These are phyloP conservation scores for Xylaria sp. DNA, from an alignment of 2,329 filamentous ascomycete genomes.

Conservation along the genomic window DNA sequence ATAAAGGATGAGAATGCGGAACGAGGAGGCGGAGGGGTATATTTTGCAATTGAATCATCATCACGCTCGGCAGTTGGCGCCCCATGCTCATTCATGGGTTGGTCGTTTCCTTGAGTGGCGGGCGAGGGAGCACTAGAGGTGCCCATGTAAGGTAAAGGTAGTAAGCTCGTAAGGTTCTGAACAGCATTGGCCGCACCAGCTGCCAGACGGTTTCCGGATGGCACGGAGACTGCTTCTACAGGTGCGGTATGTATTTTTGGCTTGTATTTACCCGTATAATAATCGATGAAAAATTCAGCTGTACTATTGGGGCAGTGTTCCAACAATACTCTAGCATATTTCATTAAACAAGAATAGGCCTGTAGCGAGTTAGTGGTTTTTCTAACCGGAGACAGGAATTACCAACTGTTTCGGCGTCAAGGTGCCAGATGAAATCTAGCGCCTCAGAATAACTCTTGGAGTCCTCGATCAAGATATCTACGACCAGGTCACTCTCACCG, in stretches of 20 bases:
- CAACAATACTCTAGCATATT: slow-evolving; percentile 90
- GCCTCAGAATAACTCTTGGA: slow-evolving; percentile 91
- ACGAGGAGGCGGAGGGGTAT: slow-evolving; percentile 83
- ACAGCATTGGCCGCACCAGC: slow-evolving; percentile 78
- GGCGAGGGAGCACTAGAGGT: slow-evolving; percentile 67
- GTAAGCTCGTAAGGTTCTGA: slow-evolving; percentile 84
- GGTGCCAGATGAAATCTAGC: slow-evolving; percentile 87
- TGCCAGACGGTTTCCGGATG: slow-evolving; percentile 59
- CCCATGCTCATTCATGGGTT: slow-evolving; percentile 64
- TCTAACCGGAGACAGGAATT: not conserved
- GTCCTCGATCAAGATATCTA: slow-evolving; percentile 96
- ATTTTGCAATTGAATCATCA: slow-evolving; percentile 63
- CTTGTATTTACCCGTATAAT: slow-evolving; percentile 87
- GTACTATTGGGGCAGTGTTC: slow-evolving; percentile 86
- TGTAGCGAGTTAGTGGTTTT: slow-evolving; percentile 51
- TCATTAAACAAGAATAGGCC: slow-evolving; percentile 91
- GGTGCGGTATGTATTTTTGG: slow-evolving; percentile 71
- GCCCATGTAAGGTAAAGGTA: slow-evolving; percentile 88
- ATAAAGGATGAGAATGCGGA: slow-evolving; percentile 97
- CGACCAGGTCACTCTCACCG: slow-evolving; percentile 90
- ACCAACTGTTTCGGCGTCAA: slow-evolving; percentile 80
- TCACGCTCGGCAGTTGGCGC: slow-evolving; percentile 63
- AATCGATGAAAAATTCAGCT: slow-evolving; percentile 90
- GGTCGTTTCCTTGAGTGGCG: slow-evolving; percentile 60
- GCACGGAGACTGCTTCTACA: slow-evolving; percentile 52